phyloP scores from a whole-genome alignment of 78 protist species.

The Paratrimastix pyriformis region DNA sequence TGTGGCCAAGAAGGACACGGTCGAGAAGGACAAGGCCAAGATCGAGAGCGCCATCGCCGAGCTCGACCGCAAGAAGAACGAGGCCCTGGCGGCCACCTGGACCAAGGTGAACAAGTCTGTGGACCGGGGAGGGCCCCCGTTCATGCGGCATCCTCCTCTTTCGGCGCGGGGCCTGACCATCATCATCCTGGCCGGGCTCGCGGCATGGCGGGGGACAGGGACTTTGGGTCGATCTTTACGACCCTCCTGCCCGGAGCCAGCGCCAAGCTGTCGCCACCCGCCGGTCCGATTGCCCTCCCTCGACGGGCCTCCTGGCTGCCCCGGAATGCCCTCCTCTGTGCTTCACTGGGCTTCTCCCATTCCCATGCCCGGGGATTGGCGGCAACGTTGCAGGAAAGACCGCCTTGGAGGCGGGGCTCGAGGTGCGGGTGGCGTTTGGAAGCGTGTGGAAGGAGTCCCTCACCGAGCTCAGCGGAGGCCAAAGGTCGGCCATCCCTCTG shows the following conservation, averaged over 20 bases:
- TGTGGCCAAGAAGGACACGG: slow-evolving; percentile 53
- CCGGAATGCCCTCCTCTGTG: too few relatives aligned
- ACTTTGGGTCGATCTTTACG: slow-evolving; percentile 80
- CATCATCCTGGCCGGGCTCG: too few relatives aligned
- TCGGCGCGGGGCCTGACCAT: too few relatives aligned
- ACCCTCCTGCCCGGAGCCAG: slow-evolving; percentile 84
- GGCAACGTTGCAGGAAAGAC: too few relatives aligned
- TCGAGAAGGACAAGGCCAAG: slow-evolving; percentile 78
- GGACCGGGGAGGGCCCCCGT: too few relatives aligned
- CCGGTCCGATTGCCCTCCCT: too few relatives aligned
- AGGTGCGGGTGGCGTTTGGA: slow-evolving; percentile 79
- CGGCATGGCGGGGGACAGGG: too few relatives aligned
- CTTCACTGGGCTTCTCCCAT: too few relatives aligned
- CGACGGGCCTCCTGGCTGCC: too few relatives aligned
- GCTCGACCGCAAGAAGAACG: slow-evolving; percentile 80
- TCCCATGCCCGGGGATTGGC: too few relatives aligned
- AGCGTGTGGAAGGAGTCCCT: slow-evolving; percentile 89
- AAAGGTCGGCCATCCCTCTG: slow-evolving; percentile 33
- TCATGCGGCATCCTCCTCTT: too few relatives aligned
- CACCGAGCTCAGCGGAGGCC: slow-evolving; percentile 94
- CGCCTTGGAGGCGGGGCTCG: neutral
- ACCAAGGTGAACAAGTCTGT: slow-evolving; percentile 44
- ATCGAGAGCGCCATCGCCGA: slow-evolving; percentile 64
- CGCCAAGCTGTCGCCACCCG: slow-evolving; percentile 56
- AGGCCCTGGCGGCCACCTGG: slow-evolving; percentile 71